Evolutionary conservation across 306 rosid species (phyloP).

Genomic region (Chamaecrista fasciculata): DNA sequence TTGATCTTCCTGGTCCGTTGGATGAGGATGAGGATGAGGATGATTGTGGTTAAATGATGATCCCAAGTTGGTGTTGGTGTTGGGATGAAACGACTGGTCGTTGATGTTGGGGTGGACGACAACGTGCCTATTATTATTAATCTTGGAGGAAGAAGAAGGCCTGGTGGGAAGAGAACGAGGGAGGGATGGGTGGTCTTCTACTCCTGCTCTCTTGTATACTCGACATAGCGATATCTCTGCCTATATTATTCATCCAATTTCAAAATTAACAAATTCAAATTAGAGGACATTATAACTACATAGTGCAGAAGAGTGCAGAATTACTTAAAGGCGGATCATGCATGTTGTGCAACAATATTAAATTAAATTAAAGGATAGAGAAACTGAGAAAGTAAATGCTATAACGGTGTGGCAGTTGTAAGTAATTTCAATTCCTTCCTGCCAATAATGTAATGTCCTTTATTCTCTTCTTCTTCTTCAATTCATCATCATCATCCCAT

Average conservation of each 20-base stretch:
- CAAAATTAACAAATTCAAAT: no score
- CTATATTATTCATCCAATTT: conserved; percentile 25
- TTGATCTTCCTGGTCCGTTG: no score
- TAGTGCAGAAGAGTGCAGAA: no score
- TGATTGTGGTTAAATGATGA: no score
- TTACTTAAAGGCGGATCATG: conserved; percentile 28
- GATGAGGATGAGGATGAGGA: no score
- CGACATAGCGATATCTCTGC: conserved; percentile 93
- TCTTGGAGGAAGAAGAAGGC: conserved; percentile 52
- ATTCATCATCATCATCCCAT: not conserved
- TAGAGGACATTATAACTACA: no score
- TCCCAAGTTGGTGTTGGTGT: not conserved
- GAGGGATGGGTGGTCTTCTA: conserved; percentile 88
- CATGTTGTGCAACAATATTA: conserved; percentile 14
- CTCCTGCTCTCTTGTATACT: conserved; percentile 95
- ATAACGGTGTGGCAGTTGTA: conserved; percentile 34
- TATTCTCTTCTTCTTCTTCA: conserved; percentile 2
- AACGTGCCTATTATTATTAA: conserved; percentile 29
- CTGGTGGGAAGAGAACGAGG: conserved; percentile 73
- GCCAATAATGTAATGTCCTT: conserved; percentile 24
- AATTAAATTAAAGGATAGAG: not conserved
- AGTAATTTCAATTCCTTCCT: no score
- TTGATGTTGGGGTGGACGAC: no score
- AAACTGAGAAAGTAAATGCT: conserved; percentile 8
- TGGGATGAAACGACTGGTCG: no score